These are phyloP conservation scores for Pythium coloratum DNA, from an alignment of 352 stramenopile genomes.

Conservation along the genomic window DNA sequence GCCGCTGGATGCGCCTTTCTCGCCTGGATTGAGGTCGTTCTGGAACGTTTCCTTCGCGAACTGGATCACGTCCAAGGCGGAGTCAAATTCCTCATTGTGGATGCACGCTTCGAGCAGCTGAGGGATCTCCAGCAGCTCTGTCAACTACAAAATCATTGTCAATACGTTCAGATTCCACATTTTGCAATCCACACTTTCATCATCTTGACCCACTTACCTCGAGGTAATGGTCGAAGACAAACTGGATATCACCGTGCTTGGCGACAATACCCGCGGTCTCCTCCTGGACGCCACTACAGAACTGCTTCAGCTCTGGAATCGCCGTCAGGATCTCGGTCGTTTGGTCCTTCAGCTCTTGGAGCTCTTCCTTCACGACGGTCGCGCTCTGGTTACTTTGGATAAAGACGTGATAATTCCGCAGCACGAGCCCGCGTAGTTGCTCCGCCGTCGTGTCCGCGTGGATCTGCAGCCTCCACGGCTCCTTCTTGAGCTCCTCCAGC, in stretches of 20 bases:
- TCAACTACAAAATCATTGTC: slow-evolving; percentile 57
- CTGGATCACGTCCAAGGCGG: slow-evolving; percentile 94
- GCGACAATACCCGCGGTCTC: slow-evolving; percentile 56
- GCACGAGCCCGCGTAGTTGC: slow-evolving; percentile 76
- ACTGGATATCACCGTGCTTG: slow-evolving; percentile 84
- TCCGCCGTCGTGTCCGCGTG: slow-evolving; percentile 76
- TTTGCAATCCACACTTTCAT: not conserved
- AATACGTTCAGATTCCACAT: not conserved
- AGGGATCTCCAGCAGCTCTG: slow-evolving; percentile 97
- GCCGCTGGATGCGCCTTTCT: slow-evolving; percentile 6
- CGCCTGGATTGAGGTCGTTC: slow-evolving; percentile 23
- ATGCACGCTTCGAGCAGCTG: slow-evolving; percentile 97
- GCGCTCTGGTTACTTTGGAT: slow-evolving; percentile 90
- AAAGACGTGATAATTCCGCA: slow-evolving; percentile 91
- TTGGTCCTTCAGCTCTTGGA: slow-evolving; percentile 72
- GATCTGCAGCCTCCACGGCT: slow-evolving; percentile 80
- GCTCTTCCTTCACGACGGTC: slow-evolving; percentile 76
- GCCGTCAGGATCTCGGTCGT: slow-evolving; percentile 42
- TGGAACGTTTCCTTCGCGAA: slow-evolving; percentile 86
- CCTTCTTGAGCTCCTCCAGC: slow-evolving; percentile 84
- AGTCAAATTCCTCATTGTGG: slow-evolving; percentile 95
- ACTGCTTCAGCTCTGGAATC: slow-evolving; percentile 60
- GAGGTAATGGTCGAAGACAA: slow-evolving; percentile 90
- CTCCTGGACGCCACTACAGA: slow-evolving; percentile 52
- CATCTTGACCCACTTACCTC: slow-evolving; percentile 35